Base-by-base conservation (phyloP, 176 grass and related monocot genomes). In the Zoysia japonica region DNA sequence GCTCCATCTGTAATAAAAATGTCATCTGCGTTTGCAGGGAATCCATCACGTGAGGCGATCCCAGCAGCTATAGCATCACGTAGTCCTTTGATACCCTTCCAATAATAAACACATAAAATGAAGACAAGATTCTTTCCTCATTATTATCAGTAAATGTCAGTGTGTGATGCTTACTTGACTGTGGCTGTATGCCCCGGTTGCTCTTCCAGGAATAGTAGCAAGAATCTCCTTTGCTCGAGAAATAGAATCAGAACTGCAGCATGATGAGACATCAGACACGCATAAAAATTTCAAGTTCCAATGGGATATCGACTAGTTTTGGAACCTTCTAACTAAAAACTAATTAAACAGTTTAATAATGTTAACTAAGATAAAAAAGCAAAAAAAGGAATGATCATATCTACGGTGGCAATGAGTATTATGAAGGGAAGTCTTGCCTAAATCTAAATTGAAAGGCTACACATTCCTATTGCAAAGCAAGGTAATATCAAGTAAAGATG, bases 1-100 rank as follows among this genome's bases (percentile, higher is more conserved):
- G 92, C 96, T 91, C 96, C 96, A 4, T 99, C 96, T 49, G 96
- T 99, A 77, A 99, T 80, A 70, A 95, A 99, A 83, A 99, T 95
- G 76, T 99, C 92, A 84, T 99, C 96, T 70, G 96, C 73, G 84
- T 93, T 95, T 59, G 96, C 96, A 85, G 92, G 79, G 78, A 89
- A 93, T 65, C 96, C 92, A 74, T 99, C 96, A 74, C 96, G 96
- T 15, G 78, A 76, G 45, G 96, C 49, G 37, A 99, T 99, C 70
- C 96, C 96, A 86, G 79, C 79, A 79, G 96, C 90, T 91, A 99
- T 99, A 77, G 90, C 88, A 91, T 99, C 92, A 63, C 96, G 90
- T 47, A 99, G 86, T 72, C 96, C 96, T 85, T 95, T 93, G 66
- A 99, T 86, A 56, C 96, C 96, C 96, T 99, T 70, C 80, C 78